Evolutionary conservation across 352 stramenopile species (phyloP), one percentile per base, ranked within the genome.

Genomic region (Globisporangium solare): DNA sequence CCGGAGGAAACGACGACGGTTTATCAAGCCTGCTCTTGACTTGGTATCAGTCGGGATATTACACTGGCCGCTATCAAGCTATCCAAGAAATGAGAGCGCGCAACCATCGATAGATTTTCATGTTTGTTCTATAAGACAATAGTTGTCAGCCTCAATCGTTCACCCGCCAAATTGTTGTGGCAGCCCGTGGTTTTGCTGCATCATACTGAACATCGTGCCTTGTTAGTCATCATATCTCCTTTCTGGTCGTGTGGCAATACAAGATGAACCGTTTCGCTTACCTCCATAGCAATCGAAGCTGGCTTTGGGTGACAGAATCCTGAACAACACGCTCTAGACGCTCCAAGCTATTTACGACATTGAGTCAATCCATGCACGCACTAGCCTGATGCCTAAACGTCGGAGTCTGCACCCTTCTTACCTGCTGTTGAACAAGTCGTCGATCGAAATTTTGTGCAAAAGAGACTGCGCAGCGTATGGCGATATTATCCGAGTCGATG

Each of bases 41-140:
- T n/a, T 94, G 84, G 82, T 94, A 92, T 67, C 82, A 92, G 55
- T 91, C 79, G 17, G 84, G 81, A 50, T 94, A 92, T 61, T 89
- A 88, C 54, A 90, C 81, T 1, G 82, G 82, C 6, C 72, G 82
- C 45, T 92, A 84, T 58, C 78, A 90, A 68, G 79, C 79, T 4
- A 82, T 88, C 49, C 81, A 89, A 56, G 81, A 92, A 59, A 89
- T 88, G 75, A 82, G 75, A 48, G 56, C 50, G 21, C 60, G 55
- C 22, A 51, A 51, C 27, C 60, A 55, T 14, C 59, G 47, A 52
- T 65, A 60, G 20, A 22, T 35, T 50, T 18, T n/a, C 21, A 18
- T 41, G 6, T 46, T 43, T 43, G 27, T n/a, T 37, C 32, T 41
- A 22, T 11, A 6, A 49, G 17, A 15, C 27, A 31, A 10, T 42